A percentile compares a stretch with the other conserved stretches of the same genome.
These are phyloP conservation scores for Aspergillus haitiensis DNA, from an alignment of 495 filamentous ascomycete genomes.

Conservation along the genomic window DNA sequence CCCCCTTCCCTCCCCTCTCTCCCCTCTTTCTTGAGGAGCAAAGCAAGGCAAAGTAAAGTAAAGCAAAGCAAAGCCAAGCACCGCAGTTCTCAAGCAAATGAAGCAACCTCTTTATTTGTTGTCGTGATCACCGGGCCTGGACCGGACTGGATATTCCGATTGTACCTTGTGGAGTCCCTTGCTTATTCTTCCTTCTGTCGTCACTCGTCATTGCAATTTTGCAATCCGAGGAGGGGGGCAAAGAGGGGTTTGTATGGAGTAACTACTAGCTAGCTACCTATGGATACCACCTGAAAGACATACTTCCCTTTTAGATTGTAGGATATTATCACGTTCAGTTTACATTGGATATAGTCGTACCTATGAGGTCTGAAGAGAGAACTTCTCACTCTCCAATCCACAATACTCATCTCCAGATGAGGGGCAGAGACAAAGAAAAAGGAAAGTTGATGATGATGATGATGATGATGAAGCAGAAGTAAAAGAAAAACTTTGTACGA, in stretches of 20 bases:
- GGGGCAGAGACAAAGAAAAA: neutral
- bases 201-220: conserved; percentile 8
- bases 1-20: too few species aligned
- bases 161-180: conserved; percentile 1
- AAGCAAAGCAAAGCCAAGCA: neutral
- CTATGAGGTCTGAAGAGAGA: too few species aligned
- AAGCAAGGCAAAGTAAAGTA: too few species aligned
- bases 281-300: too few species aligned
- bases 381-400: too few species aligned
- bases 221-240: neutral
- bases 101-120: neutral
- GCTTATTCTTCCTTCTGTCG: conserved; percentile 11
- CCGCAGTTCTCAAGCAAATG: neutral
- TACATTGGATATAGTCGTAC: neutral
- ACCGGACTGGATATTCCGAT: conserved; percentile 6
- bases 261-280: too few species aligned
- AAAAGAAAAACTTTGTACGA: too few species aligned
- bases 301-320: too few species aligned
- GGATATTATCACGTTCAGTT: neutral
- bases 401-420: neutral
- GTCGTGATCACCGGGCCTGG: conserved; percentile 14
- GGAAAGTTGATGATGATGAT: too few species aligned
- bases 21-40: too few species aligned
- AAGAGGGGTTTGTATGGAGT: too few species aligned
- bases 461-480: too few species aligned